Percentiles rank a stretch among this genome's conserved stretches.
Evolutionary conservation across 2,329 filamentous ascomycete species (phyloP).

Genomic region (Reticulascus tulasneorum): DNA sequence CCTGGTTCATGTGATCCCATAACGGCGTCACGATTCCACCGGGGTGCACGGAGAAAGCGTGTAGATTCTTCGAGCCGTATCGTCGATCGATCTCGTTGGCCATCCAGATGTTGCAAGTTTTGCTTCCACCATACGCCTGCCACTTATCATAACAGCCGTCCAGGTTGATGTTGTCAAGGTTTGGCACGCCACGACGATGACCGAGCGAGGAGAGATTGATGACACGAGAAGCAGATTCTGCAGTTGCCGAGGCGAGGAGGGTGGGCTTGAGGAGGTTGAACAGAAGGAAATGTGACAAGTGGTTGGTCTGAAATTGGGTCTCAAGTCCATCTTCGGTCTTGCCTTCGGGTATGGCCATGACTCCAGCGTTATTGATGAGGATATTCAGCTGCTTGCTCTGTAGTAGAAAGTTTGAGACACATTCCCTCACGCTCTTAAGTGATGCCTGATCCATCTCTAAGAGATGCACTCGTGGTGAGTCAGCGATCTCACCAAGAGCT

Average conservation of each 20-base stretch:
- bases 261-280: conserved; percentile 11
- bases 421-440: conserved; percentile 7
- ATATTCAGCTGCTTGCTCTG: conserved; percentile 16
- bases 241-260: conserved; percentile 10
- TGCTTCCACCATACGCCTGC: conserved; percentile 42
- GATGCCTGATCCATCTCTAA: neutral
- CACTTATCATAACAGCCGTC: conserved; percentile 24
- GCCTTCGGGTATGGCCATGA: conserved; percentile 10
- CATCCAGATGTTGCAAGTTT: conserved; percentile 47
- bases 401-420: conserved; percentile 15
- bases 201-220: conserved; percentile 39
- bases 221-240: conserved; percentile 34
- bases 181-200: conserved; percentile 31
- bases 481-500: neutral
- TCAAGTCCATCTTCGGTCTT: conserved; percentile 21
- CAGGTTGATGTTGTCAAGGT: conserved; percentile 22
- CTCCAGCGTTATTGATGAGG: conserved; percentile 35
- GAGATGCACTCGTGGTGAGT: neutral
- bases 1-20: conserved; percentile 1
- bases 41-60: conserved; percentile 16
- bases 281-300: conserved; percentile 51
- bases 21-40: conserved; percentile 11
- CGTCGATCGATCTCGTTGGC: conserved; percentile 47
- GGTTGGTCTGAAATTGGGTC: conserved; percentile 48
- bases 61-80: conserved; percentile 28